These are phyloP conservation scores for Logfia minima DNA, from an alignment of 129 eudicot genomes.

Conservation along the genomic window DNA sequence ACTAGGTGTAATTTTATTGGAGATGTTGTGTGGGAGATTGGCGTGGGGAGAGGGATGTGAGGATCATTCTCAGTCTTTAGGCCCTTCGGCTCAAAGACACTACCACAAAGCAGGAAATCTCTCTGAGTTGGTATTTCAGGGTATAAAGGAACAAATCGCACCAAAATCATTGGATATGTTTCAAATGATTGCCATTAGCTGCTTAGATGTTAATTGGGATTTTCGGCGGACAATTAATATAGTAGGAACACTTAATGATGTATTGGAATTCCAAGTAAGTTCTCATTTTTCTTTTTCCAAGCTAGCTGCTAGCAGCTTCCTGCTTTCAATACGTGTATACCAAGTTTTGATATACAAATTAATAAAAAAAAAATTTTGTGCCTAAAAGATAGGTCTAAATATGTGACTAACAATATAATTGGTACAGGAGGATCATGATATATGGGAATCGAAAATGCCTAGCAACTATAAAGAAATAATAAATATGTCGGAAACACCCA, in stretches of 20 bases:
- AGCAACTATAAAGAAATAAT: not conserved
- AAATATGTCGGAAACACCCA: not conserved
- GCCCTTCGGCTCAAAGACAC: not conserved
- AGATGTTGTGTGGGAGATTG: not conserved
- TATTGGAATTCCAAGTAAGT: not conserved
- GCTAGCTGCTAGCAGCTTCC: no score
- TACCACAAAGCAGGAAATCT: not conserved
- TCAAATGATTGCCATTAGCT: not conserved
- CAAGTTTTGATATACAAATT: no score
- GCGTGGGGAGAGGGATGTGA: not conserved
- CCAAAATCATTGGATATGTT: not conserved
- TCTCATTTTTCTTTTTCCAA: no score
- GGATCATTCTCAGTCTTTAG: not conserved
- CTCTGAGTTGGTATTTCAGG: not conserved
- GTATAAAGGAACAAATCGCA: not conserved
- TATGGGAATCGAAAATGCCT: not conserved
- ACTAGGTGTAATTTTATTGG: not conserved
- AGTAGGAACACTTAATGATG: not conserved
- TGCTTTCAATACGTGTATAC: no score
- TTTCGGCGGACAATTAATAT: not conserved
- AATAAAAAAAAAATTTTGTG: no score
- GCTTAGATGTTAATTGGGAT: no score
- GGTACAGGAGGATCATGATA: not conserved
- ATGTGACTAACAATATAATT: no score
- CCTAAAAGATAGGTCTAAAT: no score